These are phyloP conservation scores for Physaria fendleri DNA, from an alignment of 345 rosid species.

Conservation along the genomic window DNA sequence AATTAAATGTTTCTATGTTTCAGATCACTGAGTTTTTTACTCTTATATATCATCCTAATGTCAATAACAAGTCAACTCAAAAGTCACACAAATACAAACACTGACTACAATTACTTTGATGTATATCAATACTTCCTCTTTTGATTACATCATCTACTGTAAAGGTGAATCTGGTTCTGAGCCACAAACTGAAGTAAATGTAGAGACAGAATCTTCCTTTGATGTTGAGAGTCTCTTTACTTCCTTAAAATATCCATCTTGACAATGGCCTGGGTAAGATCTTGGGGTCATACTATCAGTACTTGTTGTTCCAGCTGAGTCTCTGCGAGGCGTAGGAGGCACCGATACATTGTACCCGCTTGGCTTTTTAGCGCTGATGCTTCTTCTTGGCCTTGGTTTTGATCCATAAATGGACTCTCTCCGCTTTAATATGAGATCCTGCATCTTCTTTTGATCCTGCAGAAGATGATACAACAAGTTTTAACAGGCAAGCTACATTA, in stretches of 20 bases:
- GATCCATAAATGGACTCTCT: conserved; percentile 89
- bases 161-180: conserved; percentile 76
- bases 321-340: conserved; percentile 83
- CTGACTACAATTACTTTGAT: conserved; percentile 6
- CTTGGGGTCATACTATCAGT: conserved; percentile 48
- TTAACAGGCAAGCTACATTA: background rate
- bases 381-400: conserved; percentile 86
- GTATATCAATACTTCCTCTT: background rate
- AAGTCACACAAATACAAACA: conserved; percentile 11
- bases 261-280: conserved; percentile 67
- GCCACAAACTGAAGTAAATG: conserved; percentile 65
- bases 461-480: conserved; percentile 1
- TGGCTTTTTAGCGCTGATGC: conserved; percentile 61
- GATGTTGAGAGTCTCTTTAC: conserved; percentile 22
- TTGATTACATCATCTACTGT: conserved; percentile 13
- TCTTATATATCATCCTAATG: conserved; percentile 9
- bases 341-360: conserved; percentile 61
- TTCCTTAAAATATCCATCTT: conserved; percentile 70
- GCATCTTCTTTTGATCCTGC: conserved; percentile 94
- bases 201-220: conserved; percentile 69
- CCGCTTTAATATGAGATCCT: conserved; percentile 67
- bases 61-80: conserved; percentile 21
- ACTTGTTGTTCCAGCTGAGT: conserved; percentile 41
- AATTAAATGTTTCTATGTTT: conserved; percentile 25
- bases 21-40: background rate